phyloP scores from a whole-genome alignment of 495 filamentous ascomycete genomes.

The Cercophora sp. region DNA sequence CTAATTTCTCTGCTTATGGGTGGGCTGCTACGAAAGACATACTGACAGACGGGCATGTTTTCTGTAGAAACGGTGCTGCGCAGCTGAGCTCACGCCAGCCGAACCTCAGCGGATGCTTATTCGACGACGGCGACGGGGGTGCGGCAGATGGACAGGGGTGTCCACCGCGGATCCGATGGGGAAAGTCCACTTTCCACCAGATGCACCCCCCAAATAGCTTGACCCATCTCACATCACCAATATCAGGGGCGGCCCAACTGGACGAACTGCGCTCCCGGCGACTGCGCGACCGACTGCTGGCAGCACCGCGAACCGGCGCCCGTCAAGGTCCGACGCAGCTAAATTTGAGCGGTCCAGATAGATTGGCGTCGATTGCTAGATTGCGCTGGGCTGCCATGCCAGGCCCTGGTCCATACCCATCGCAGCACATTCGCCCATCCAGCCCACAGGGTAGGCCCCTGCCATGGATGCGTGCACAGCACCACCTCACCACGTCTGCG shows the following conservation, averaged over 20 bases:
- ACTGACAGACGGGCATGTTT: not conserved
- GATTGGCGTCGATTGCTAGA: slow-evolving; percentile 18
- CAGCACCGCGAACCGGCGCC: not conserved
- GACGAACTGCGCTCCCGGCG: not conserved
- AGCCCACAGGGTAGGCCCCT: not conserved
- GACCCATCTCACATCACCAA: slow-evolving; percentile 13
- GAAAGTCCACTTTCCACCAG: slow-evolving; percentile 24
- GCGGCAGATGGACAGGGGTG: slow-evolving; percentile 1
- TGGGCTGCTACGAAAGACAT: not conserved
- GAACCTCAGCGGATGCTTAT: slow-evolving; percentile 3
- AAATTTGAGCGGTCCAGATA: slow-evolving; percentile 22
- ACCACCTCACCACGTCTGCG: not conserved
- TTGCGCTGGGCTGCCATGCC: not conserved
- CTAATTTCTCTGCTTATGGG: slow-evolving; percentile 8
- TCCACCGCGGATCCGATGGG: slow-evolving; percentile 26
- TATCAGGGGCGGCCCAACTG: not conserved
- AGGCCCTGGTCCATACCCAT: not conserved
- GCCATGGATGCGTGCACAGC: not conserved
- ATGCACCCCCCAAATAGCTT: no score
- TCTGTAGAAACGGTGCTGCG: not conserved
- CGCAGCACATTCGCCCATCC: no score
- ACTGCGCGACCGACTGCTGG: not conserved
- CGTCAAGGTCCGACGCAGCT: slow-evolving; percentile 20
- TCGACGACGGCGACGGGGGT: slow-evolving; percentile 9
- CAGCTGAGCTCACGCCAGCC: not conserved